These are phyloP conservation scores for Globisporangium emineosum DNA, from an alignment of 352 stramenopile genomes.

Conservation along the genomic window DNA sequence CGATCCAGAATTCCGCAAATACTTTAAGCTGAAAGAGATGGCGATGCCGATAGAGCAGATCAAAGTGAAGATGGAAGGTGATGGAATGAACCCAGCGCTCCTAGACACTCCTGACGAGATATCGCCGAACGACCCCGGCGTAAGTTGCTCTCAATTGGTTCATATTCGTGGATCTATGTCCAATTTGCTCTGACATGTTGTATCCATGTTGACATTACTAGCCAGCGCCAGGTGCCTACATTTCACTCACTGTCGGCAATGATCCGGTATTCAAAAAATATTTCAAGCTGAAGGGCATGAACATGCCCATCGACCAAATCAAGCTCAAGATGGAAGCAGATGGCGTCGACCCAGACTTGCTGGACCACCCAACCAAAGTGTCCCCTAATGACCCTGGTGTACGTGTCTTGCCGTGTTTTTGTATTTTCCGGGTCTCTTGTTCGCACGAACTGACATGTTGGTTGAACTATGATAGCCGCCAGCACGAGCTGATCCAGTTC, in stretches of 20 bases:
- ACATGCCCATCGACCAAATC: constrained; percentile 81
- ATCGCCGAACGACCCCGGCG: constrained; percentile 74
- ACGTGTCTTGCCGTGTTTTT: constrained; percentile 16
- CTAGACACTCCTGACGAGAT: constrained; percentile 68
- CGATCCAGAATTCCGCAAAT: constrained; percentile 68
- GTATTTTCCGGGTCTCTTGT: neutral
- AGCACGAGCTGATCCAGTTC: neutral
- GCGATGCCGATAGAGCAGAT: constrained; percentile 79
- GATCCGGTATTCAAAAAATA: constrained; percentile 83
- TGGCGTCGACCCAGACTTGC: constrained; percentile 56
- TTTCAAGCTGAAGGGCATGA: constrained; percentile 84
- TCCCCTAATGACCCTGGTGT: constrained; percentile 83
- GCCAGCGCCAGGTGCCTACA: constrained; percentile 63
- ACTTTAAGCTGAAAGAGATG: constrained; percentile 84
- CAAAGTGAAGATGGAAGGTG: constrained; percentile 74
- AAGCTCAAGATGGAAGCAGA: constrained; percentile 87
- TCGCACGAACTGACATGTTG: neutral
- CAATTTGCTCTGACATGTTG: neutral
- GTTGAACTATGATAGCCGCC: constrained; percentile 23
- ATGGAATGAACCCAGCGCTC: constrained; percentile 57
- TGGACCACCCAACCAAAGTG: constrained; percentile 57
- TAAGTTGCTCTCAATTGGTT: constrained; percentile 28
- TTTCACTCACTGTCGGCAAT: constrained; percentile 66
- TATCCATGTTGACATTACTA: constrained; percentile 21
- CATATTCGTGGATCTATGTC: neutral